Conservation (phyloP, 495 filamentous ascomycete genomes). For the Venustampulla echinocandica region DNA sequence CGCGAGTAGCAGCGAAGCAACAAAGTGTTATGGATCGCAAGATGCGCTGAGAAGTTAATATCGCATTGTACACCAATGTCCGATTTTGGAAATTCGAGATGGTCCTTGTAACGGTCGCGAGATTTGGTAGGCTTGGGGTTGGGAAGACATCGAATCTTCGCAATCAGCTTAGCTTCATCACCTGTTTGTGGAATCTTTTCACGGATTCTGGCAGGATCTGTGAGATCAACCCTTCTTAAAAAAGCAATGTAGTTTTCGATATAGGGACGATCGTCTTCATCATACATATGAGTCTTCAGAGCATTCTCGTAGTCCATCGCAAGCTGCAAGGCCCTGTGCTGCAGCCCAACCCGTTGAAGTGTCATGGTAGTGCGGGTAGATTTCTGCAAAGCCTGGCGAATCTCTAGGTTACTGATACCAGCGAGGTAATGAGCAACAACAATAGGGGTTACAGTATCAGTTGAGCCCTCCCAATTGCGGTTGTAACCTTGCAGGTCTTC, state of each 20-base stretch:
- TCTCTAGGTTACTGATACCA: conserved; percentile 31
- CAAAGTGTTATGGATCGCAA: conserved; percentile 70
- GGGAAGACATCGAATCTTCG: conserved; percentile 20
- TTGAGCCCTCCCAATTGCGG: conserved; percentile 9
- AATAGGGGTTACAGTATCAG: conserved; percentile 15
- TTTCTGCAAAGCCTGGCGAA: conserved; percentile 28
- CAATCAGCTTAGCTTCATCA: conserved; percentile 3
- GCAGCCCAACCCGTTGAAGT: conserved; percentile 13
- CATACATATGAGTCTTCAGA: conserved; percentile 33
- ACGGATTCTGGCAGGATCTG: background rate
- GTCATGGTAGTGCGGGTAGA: conserved; percentile 27
- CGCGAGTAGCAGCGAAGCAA: conserved; percentile 69
- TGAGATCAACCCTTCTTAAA: conserved; percentile 21
- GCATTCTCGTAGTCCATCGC: conserved; percentile 38
- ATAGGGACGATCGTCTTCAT: conserved; percentile 18
- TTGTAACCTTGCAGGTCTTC: conserved; percentile 23
- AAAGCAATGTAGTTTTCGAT: conserved; percentile 35
- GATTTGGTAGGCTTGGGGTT: conserved; percentile 23
- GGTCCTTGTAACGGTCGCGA: conserved; percentile 40
- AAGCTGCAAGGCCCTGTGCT: conserved; percentile 39
- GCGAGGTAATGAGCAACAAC: conserved; percentile 33
- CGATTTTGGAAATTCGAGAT: conserved; percentile 60
- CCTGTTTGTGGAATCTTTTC: background rate
- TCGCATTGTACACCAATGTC: conserved; percentile 70
- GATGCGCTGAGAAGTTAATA: conserved; percentile 73